A percentile compares a stretch with the other conserved stretches of the same genome.
Evolutionary conservation across 2,329 filamentous ascomycete species (phyloP).

Genomic region (Colletotrichum cereale): DNA sequence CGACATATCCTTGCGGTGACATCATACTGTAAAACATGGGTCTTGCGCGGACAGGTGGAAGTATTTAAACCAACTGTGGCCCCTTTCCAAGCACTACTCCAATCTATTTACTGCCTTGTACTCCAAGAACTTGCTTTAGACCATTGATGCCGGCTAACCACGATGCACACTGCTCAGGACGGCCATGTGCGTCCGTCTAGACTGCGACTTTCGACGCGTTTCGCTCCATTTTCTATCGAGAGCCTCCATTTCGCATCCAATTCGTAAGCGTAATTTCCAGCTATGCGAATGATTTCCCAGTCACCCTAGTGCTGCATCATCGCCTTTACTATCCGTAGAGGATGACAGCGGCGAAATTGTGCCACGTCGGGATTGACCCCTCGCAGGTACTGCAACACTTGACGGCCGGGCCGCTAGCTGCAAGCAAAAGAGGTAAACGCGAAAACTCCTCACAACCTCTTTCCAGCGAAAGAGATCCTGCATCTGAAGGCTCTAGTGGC

Average conservation of each 20-base stretch:
- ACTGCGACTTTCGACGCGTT: neutral
- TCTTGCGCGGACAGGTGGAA: neutral
- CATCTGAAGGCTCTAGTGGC: neutral
- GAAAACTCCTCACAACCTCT: neutral
- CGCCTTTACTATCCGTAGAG: neutral
- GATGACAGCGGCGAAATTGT: neutral
- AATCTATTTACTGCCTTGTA: neutral
- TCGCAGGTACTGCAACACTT: neutral
- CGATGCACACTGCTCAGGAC: neutral
- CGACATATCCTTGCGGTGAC: neutral
- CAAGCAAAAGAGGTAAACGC: neutral
- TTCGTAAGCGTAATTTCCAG: neutral
- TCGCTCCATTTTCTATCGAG: neutral
- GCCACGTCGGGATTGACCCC: neutral
- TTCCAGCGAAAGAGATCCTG: neutral
- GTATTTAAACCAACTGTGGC: neutral
- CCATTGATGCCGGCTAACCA: neutral
- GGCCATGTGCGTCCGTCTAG: neutral
- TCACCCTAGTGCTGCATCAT: neutral
- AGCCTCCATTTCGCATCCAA: neutral
- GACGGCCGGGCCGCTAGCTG: neutral
- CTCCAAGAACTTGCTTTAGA: neutral
- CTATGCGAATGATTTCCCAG: neutral
- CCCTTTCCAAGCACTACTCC: neutral
- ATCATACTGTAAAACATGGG: neutral